Percentiles rank a stretch among this genome's conserved stretches.
Evolutionary conservation across 768 basidiomycete species (phyloP).

Genomic region (Leucocoprinus sp.): DNA sequence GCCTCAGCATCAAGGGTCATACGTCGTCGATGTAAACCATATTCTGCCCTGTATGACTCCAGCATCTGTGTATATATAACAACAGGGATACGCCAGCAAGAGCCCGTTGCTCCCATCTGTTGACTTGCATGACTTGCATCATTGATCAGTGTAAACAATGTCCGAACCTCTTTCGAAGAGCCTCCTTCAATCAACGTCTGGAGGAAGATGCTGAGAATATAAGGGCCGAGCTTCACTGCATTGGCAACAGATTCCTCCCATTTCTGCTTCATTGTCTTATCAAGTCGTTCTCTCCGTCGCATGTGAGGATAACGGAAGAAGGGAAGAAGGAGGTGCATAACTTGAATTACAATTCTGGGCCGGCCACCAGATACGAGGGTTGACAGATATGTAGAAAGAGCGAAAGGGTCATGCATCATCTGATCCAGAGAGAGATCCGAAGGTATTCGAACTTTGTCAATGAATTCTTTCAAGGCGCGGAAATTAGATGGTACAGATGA

Average conservation of each 20-base stretch:
- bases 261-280: not conserved
- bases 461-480: constrained; percentile 9
- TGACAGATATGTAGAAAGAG: constrained; percentile 44
- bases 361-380: constrained; percentile 44
- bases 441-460: not conserved
- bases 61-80: constrained; percentile 71
- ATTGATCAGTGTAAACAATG: not conserved
- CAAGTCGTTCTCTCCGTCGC: not conserved
- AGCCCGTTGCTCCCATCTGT: constrained; percentile 14
- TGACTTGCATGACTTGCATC: not conserved
- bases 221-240: constrained; percentile 47
- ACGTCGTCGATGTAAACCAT: constrained; percentile 17
- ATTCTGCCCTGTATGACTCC: constrained; percentile 44
- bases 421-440: constrained; percentile 5
- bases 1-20: not conserved
- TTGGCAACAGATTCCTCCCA: constrained; percentile 21
- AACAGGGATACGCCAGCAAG: constrained; percentile 55
- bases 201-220: constrained; percentile 50
- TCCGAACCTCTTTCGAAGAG: constrained; percentile 29
- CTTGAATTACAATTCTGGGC: constrained; percentile 31
- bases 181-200: constrained; percentile 53
- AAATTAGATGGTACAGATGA: constrained; percentile 8
- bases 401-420: constrained; percentile 30
- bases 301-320: constrained; percentile 27
- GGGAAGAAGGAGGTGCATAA: constrained; percentile 52